Evolutionary conservation across 1,284 basidiomycete species (phyloP), one percentile per base, ranked within the genome.

Genomic region (Apiotrichum gracile): DNA sequence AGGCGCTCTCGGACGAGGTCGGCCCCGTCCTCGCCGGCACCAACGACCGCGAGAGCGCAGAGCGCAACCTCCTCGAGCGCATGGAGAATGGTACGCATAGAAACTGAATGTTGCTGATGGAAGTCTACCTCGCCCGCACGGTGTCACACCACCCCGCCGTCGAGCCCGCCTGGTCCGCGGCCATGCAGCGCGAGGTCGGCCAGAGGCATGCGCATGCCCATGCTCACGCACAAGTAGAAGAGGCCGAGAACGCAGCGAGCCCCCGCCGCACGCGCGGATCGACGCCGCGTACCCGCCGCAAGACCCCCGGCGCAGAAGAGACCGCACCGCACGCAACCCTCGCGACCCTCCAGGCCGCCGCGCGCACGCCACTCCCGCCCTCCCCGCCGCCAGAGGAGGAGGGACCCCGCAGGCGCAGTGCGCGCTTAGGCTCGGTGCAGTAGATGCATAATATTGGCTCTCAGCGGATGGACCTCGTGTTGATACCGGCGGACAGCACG

Each of bases 1-100:
- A 14, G 2, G 38, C 29, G 6, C 47, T 57, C 33, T 42, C 26
- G 4, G 43, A 47, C 17, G 44, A 33, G 25, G 19, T 57, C 13
- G 44, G 29, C 27, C 55, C 55, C 1, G 44, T 52, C 1, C 12
- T 52, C 1, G 48, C 40, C 5, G 44, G 21, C 10, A 51, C 24
- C 3, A 50, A 47, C 17, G 54, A 51, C 41, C 33, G n/a, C 6
- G 25, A 25, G 4, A 47, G 22, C 5, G 47, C 40, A 3, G 51
- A 52, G 44, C 29, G 38, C 14, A 52, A 57, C 51, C 51, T 57
- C 38, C 24, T 57, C 34, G 38, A 47, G 6, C 47, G 55, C n/a
- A 57, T 57, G 38, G 55, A 57, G 51, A 25, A 45, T 33, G 40
- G 46, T 47, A 21, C 21, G 46, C 13, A n/a, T 7, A 7, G 19